phyloP scores from a whole-genome alignment of 139 green algal species.

The Micractinium sp. region DNA sequence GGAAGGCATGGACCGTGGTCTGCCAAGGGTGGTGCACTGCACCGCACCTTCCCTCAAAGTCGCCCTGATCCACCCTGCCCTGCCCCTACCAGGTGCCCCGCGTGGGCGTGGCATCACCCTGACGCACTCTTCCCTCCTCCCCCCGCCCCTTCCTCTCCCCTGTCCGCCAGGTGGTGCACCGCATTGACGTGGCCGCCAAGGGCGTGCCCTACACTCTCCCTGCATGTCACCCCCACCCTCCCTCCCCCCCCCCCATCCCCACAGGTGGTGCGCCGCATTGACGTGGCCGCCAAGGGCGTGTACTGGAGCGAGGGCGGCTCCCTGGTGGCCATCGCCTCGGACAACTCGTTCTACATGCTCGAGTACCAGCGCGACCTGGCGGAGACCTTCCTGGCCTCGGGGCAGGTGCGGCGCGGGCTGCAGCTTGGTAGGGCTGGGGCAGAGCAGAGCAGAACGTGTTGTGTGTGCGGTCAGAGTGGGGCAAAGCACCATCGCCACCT shows the following conservation, averaged over 20 bases:
- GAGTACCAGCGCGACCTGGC: slow-evolving; percentile 75
- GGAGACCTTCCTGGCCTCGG: slow-evolving; percentile 62
- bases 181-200: slow-evolving; percentile 89
- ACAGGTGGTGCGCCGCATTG: slow-evolving; percentile 88
- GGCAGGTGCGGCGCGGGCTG: slow-evolving; percentile 48
- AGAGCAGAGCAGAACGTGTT: background rate
- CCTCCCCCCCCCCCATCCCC: background rate
- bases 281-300: slow-evolving; percentile 83
- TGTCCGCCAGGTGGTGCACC: slow-evolving; percentile 69
- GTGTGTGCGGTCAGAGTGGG: background rate
- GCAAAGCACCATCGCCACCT: too few species aligned
- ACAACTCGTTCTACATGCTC: slow-evolving; percentile 91
- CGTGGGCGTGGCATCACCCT: slow-evolving; percentile 81
- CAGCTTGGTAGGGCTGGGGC: too few species aligned
- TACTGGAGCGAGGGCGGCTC: slow-evolving; percentile 92
- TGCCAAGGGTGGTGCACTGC: too few species aligned
- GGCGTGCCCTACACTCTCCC: slow-evolving; percentile 68
- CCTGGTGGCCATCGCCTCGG: slow-evolving; percentile 83
- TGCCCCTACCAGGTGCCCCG: slow-evolving; percentile 71
- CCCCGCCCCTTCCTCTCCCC: background rate
- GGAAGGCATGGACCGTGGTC: too few species aligned
- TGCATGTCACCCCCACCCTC: background rate
- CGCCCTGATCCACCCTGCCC: too few species aligned
- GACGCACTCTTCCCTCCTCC: background rate
- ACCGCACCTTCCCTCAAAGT: too few species aligned